Percentiles rank a stretch among this genome's conserved stretches.
Conservation (phyloP, 805 yeast genomes). For the Saturnispora diversa region DNA sequence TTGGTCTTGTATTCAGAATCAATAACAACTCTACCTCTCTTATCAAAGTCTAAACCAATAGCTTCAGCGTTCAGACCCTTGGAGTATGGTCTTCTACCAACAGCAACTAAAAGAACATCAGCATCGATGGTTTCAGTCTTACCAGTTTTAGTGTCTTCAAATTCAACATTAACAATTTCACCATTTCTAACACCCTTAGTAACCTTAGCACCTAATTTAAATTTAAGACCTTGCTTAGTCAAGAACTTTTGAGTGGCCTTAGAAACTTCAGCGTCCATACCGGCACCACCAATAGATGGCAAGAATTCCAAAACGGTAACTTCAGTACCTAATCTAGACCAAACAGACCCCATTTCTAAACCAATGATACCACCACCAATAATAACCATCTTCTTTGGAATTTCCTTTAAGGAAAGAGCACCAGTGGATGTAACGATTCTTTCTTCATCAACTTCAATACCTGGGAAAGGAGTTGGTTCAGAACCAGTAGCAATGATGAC, state of each 20-base stretch:
- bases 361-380: slow-evolving; percentile 99
- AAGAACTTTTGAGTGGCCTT: slow-evolving; percentile 82
- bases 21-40: slow-evolving; percentile 87
- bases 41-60: slow-evolving; percentile 84
- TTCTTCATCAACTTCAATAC: slow-evolving; percentile 92
- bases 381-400: slow-evolving; percentile 86
- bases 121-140: slow-evolving; percentile 73
- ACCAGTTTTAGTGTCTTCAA: slow-evolving; percentile 84
- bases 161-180: slow-evolving; percentile 76
- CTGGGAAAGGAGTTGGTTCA: slow-evolving; percentile 98
- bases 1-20: slow-evolving; percentile 91
- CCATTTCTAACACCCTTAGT: slow-evolving; percentile 80
- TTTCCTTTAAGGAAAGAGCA: slow-evolving; percentile 70
- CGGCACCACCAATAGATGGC: slow-evolving; percentile 93
- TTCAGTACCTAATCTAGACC: slow-evolving; percentile 89
- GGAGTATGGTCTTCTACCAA: slow-evolving; percentile 97
- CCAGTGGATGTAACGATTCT: slow-evolving; percentile 97
- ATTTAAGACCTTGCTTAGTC: slow-evolving; percentile 90
- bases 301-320: slow-evolving; percentile 92
- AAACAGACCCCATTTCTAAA: slow-evolving; percentile 98
- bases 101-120: slow-evolving; percentile 91
- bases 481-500: slow-evolving; percentile 97
- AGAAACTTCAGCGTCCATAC: slow-evolving; percentile 95
- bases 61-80: slow-evolving; percentile 83
- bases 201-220: slow-evolving; percentile 90